Evolutionary conservation across 2,329 filamentous ascomycete genomes (phyloP), one percentile per base, ranked within the genome.

Genomic region (Madurella mycetomatis): DNA sequence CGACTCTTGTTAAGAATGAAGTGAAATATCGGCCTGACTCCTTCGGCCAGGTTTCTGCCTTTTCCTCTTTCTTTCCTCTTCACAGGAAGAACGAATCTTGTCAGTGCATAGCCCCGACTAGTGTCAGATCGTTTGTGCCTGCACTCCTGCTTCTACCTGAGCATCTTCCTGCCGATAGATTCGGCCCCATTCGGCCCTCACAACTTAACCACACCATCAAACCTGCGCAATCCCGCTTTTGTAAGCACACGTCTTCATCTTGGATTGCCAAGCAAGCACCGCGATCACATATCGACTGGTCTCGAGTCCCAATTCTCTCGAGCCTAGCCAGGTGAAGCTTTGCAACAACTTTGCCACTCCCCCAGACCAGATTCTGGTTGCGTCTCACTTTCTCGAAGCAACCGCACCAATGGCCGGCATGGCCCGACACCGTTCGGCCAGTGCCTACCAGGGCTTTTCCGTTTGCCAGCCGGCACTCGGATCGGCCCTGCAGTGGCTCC

Each of bases 401-500:
- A 40, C 32, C 32, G 41, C 25, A 34, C 39, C 53, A 69, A 59
- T 73, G 67, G 64, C 69, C 41, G 62, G 61, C 53, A 73, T 71
- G 69, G 69, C 69, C 50, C 64, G 65, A 56, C 69, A 70, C 62
- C 65, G 64, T 57, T 70, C 71, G 44, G 53, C 64, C 59, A 62
- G 61, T 56, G 62, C 68, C 59, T 62, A 72, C 39, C 68, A 76
- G 70, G 79, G 79, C 53, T 84, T 84, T 68, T 82, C 81, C 56
- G 75, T 85, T 67, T 82, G 77, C 65, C 83, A 86, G 72, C 75
- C 80, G 42, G 67, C 73, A 47, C 72, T 82, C 51, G 82, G 82
- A 49, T 75, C 77, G 46, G 70, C 77, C 57, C 73, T 86, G 53
- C 74, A 90, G 70, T 84, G 90, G 78, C 70, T 84, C 67, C 79